Percentiles rank a stretch among this genome's conserved stretches.
Conservation (phyloP, 177 flowering plant genomes). For the Vitis hybrid region DNA sequence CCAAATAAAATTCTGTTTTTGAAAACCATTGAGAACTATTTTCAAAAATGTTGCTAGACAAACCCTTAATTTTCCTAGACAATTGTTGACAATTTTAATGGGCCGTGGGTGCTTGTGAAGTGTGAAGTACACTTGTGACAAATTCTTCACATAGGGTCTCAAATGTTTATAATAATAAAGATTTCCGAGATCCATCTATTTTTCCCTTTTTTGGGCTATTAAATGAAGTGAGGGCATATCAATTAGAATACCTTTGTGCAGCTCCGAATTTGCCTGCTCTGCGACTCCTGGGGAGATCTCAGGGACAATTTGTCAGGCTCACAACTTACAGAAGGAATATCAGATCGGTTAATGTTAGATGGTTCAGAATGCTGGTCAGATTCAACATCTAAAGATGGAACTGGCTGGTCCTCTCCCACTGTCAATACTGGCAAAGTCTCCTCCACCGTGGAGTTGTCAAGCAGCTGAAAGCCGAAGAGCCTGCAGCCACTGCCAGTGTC, state of each 20-base stretch:
- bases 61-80: no score
- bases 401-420: slow-evolving; percentile 39
- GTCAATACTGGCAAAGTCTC: slow-evolving; percentile 36
- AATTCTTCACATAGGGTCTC: no score
- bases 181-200: no score
- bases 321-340: slow-evolving; percentile 61
- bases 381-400: slow-evolving; percentile 51
- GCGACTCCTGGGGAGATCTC: slow-evolving; percentile 67
- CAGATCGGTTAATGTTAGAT: slow-evolving; percentile 54
- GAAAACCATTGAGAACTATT: no score
- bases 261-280: slow-evolving; percentile 77
- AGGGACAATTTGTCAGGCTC: slow-evolving; percentile 72
- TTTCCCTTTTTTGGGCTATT: no score
- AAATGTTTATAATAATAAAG: no score
- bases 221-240: not conserved
- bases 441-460: slow-evolving; percentile 47
- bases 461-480: slow-evolving; percentile 82
- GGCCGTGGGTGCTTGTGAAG: no score
- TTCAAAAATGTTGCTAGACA: no score
- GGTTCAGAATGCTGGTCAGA: slow-evolving; percentile 68
- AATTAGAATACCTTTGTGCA: slow-evolving; percentile 73
- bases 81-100: no score
- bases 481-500: slow-evolving; percentile 56
- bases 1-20: no score
- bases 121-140: no score